Evolutionary conservation across 257 asterid genomes (phyloP).

Genomic region (Scutellaria baicalensis): DNA sequence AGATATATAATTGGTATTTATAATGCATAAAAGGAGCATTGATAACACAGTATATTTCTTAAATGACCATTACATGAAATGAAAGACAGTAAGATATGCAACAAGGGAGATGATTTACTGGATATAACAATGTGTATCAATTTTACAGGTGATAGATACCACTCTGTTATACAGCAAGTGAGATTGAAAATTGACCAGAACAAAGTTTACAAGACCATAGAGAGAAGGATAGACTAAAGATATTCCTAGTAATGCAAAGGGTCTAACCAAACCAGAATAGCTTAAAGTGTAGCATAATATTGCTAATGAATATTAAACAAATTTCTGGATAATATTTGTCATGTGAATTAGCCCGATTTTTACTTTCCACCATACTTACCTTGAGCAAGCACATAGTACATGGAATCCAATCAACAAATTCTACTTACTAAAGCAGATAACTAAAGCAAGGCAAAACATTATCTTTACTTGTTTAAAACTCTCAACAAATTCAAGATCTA

Average conservation of each 20-base stretch:
- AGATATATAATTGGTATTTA: not conserved
- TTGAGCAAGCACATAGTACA: not conserved
- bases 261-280: not conserved
- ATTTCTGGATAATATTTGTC: not conserved
- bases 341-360: not conserved
- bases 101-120: not conserved
- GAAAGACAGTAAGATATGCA: not conserved
- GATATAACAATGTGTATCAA: too few relatives aligned
- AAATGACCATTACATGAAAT: not conserved
- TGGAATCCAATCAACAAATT: not conserved
- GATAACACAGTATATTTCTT: not conserved
- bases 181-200: not conserved
- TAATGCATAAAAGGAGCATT: not conserved
- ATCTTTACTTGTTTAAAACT: not conserved
- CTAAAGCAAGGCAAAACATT: not conserved
- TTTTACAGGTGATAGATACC: not conserved
- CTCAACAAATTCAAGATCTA: not conserved
- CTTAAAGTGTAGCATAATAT: not conserved
- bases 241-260: not conserved
- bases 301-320: not conserved
- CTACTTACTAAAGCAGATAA: not conserved
- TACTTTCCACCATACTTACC: not conserved
- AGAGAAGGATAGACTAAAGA: not conserved
- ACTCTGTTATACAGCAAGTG: not conserved
- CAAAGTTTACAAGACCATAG: not conserved